Evolutionary conservation across 768 basidiomycete species (phyloP).

Genomic region (Phanerochaete sordida): DNA sequence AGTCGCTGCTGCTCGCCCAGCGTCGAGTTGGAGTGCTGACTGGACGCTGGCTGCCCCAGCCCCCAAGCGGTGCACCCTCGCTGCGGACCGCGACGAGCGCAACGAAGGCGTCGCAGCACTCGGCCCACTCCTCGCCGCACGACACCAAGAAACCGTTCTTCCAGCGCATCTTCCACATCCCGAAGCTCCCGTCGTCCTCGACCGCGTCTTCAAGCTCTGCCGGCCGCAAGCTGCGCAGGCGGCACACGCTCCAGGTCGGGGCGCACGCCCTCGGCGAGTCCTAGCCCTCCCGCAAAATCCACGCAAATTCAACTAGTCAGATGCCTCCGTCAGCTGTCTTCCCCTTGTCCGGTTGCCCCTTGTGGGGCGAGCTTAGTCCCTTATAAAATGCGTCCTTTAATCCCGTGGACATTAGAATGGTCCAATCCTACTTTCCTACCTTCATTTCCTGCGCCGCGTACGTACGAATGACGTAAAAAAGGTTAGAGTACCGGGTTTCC

Average conservation of each 20-base stretch:
- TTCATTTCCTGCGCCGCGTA: not conserved
- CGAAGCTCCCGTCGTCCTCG: slow-evolving; percentile 14
- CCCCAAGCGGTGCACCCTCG: slow-evolving; percentile 41
- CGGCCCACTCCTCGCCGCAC: slow-evolving; percentile 39
- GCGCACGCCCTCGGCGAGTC: not conserved
- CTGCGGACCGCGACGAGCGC: slow-evolving; percentile 41
- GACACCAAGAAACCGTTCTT: slow-evolving; percentile 56
- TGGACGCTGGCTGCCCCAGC: slow-evolving; percentile 31
- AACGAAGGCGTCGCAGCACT: slow-evolving; percentile 50
- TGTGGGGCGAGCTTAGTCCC: not conserved
- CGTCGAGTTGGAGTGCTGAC: slow-evolving; percentile 23
- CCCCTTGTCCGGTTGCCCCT: not conserved
- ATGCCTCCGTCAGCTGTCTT: not conserved
- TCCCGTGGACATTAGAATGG: slow-evolving; percentile 1
- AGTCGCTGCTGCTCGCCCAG: slow-evolving; percentile 31
- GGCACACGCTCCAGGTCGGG: slow-evolving; percentile 12
- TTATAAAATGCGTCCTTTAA: slow-evolving; percentile 1
- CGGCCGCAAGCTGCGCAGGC: slow-evolving; percentile 10
- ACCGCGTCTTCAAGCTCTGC: slow-evolving; percentile 8
- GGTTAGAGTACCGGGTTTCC: not conserved
- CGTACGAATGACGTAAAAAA: not conserved
- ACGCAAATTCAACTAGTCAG: not conserved
- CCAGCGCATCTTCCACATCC: slow-evolving; percentile 49
- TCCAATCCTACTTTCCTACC: not conserved
- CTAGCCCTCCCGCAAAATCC: not conserved